phyloP scores from a whole-genome alignment of 1,284 basidiomycete genomes.

The Trichosporon faecale region DNA sequence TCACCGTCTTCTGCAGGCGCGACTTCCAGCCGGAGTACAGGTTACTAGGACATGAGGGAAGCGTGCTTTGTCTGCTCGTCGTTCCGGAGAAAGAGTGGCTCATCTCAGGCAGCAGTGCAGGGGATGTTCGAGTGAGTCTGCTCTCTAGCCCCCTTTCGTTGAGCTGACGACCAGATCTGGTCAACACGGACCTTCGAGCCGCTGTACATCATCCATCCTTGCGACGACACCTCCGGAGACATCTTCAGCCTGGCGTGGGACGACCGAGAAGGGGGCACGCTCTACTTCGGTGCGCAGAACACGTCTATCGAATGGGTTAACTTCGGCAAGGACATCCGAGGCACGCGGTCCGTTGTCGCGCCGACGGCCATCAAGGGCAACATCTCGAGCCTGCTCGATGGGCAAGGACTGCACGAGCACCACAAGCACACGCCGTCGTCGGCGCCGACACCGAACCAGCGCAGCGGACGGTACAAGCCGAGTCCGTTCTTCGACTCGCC shows the following conservation, averaged over 20 bases:
- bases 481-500: slow-evolving; percentile 48
- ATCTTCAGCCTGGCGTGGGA: slow-evolving; percentile 86
- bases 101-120: slow-evolving; percentile 68
- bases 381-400: neutral
- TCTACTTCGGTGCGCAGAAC: slow-evolving; percentile 84
- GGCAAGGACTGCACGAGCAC: neutral
- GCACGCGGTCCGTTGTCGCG: neutral
- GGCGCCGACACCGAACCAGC: slow-evolving; percentile 28
- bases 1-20: slow-evolving; percentile 68
- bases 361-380: slow-evolving; percentile 2
- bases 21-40: slow-evolving; percentile 67
- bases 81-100: slow-evolving; percentile 75
- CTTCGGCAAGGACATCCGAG: slow-evolving; percentile 53
- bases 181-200: slow-evolving; percentile 67
- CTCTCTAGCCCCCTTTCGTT: too few species aligned
- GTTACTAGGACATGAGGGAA: slow-evolving; percentile 79
- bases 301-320: slow-evolving; percentile 82
- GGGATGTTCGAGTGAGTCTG: slow-evolving; percentile 67
- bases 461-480: slow-evolving; percentile 46
- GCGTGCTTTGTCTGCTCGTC: slow-evolving; percentile 76
- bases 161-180: slow-evolving; percentile 66
- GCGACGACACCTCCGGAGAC: slow-evolving; percentile 83
- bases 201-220: slow-evolving; percentile 76
- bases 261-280: slow-evolving; percentile 60
- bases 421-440: neutral